phyloP scores from a whole-genome alignment of 192 early-diverging fungal genomes.

The Fimicolochytrium jonesii region DNA sequence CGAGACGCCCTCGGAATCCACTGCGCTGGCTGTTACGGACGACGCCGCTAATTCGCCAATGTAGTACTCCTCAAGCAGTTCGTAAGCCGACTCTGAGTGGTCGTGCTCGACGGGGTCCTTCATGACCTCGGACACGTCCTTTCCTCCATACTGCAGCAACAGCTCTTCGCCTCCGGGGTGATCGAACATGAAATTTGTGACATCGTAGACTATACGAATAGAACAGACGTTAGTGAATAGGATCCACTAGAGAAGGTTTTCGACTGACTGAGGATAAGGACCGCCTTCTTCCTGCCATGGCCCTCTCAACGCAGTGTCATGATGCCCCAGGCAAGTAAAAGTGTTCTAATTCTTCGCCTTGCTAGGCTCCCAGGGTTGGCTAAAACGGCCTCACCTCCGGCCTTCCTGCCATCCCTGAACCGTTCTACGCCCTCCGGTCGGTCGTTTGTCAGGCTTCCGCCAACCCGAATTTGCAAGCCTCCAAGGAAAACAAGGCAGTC shows the following conservation, averaged over 20 bases:
- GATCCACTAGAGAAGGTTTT: constrained; percentile 11
- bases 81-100: constrained; percentile 83
- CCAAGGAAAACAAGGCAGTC: no score
- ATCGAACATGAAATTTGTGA: constrained; percentile 81
- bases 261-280: constrained; percentile 14
- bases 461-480: no score
- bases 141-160: constrained; percentile 81
- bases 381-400: no score
- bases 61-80: constrained; percentile 76
- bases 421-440: no score
- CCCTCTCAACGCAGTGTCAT: neutral
- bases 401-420: no score
- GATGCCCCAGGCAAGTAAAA: no score
- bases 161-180: constrained; percentile 93
- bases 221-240: neutral
- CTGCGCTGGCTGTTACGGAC: no score
- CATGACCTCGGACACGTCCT: constrained; percentile 78
- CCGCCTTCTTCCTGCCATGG: neutral
- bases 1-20: no score
- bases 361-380: no score
- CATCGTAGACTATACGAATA: constrained; percentile 65
- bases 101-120: constrained; percentile 67
- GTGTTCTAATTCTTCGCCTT: no score
- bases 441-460: no score
- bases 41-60: no score